Base-by-base conservation (phyloP, 2,329 filamentous ascomycete species). In the Cladosporium sp. region DNA sequence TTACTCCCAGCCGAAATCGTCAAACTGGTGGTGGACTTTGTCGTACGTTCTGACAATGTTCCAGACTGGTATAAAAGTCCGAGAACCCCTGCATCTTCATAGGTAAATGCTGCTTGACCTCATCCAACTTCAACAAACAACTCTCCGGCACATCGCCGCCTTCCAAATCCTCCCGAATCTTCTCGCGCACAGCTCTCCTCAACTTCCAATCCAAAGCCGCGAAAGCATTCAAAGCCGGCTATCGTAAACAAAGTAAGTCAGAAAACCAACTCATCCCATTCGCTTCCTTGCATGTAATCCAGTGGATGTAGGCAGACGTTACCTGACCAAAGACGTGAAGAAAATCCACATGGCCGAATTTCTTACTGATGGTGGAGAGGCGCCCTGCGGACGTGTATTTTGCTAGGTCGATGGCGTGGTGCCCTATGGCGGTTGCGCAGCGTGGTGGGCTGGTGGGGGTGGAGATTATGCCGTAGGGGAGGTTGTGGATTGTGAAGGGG, bases 81-180 rank as follows among this genome's bases (percentile, higher is more conserved):
- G 71, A 77, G 58, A 82, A 84, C 30, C 78, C 79, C 4, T 71
- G 70, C 15, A 81, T 74, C 3, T 68, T 62, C 32, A 85, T 64
- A 0, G 82, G 82, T 0, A 84, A 59, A 57, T 83, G 76, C 55
- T 80, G 63, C 3, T 64, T 64, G 15, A 76, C 72, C 27, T 69
- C 60, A 33, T 64, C 54, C 13, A 80, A 56, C 22, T 62, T 45
- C 22, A 69, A 62, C 3, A 64, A 58, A 38, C 61, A 61, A 13
- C 57, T 48, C 11, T 60, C 52, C 5, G 60, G 54, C 9, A 65
- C 50, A 16, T 61, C 56, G 33, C 54, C 45, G n/a, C 59, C 56
- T 16, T 59, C 32, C 51, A 70, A 56, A 53, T 68, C 36, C 27
- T 58, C 25, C 58, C 71, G 72, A 16, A 79, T 66, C 16, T 63